Conservation (phyloP, 164 flowering plant species). For the Euptelea pleiosperma region DNA sequence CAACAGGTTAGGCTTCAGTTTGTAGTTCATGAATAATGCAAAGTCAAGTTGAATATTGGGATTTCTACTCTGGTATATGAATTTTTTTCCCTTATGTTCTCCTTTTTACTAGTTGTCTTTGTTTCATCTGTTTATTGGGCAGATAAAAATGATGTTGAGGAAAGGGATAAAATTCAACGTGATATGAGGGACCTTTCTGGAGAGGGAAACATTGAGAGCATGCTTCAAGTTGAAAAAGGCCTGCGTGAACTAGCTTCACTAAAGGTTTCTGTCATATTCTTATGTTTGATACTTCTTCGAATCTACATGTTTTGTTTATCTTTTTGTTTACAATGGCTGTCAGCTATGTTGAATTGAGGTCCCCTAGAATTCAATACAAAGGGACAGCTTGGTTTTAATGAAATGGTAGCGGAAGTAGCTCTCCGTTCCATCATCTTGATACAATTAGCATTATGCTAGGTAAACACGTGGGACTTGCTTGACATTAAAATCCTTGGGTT, state of each 20-base stretch:
- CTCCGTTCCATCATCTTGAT: no score
- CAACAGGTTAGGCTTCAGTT: conserved; percentile 31
- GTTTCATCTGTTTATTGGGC: conserved; percentile 13
- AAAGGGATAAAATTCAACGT: conserved; percentile 34
- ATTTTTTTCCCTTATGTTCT: neutral
- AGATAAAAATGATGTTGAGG: conserved; percentile 40
- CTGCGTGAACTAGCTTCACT: conserved; percentile 71
- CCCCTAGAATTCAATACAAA: no score
- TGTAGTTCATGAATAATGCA: neutral
- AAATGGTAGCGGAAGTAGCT: no score
- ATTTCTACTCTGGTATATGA: neutral
- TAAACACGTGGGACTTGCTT: no score
- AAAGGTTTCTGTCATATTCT: conserved; percentile 50
- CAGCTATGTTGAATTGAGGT: no score
- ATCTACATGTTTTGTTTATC: neutral
- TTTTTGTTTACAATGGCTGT: neutral
- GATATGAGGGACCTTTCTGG: conserved; percentile 49
- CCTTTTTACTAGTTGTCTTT: neutral
- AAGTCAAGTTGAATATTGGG: neutral
- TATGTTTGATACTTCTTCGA: conserved; percentile 3
- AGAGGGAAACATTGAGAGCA: conserved; percentile 72
- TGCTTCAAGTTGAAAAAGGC: conserved; percentile 90
- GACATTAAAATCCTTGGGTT: no score
- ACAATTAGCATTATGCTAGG: no score
- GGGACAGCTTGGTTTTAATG: no score